Evolutionary conservation across 371 early-diverging fungal genomes (phyloP).

Genomic region (Gilbertella persicaria): DNA sequence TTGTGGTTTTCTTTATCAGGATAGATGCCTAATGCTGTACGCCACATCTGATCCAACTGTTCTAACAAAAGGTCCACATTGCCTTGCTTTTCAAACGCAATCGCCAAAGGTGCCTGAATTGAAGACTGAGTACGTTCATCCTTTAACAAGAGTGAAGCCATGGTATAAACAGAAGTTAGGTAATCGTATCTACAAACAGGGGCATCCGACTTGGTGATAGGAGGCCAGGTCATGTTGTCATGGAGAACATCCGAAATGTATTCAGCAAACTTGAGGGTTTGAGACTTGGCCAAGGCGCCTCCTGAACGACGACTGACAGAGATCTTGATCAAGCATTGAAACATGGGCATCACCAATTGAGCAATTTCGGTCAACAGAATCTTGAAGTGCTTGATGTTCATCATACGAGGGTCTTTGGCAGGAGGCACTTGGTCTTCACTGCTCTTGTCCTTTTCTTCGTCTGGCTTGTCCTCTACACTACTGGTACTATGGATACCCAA

Average conservation of each 20-base stretch:
- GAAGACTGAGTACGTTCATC: conserved; percentile 66
- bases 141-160: conserved; percentile 46
- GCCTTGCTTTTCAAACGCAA: conserved; percentile 66
- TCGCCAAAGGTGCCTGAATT: conserved; percentile 71
- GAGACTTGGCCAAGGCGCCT: conserved; percentile 52
- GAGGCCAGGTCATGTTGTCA: conserved; percentile 54
- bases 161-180: conserved; percentile 51
- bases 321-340: conserved; percentile 73
- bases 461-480: conserved; percentile 22
- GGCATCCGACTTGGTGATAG: conserved; percentile 29
- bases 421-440: conserved; percentile 11
- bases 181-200: conserved; percentile 57
- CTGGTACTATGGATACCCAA: conserved; percentile 42
- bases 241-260: conserved; percentile 52
- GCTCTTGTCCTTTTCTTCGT: background rate
- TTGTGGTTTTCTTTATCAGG: conserved; percentile 21
- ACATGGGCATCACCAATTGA: conserved; percentile 61
- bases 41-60: conserved; percentile 61
- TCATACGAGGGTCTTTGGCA: conserved; percentile 59
- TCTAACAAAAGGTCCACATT: conserved; percentile 64
- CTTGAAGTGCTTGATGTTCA: conserved; percentile 71
- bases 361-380: conserved; percentile 70
- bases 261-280: conserved; percentile 62
- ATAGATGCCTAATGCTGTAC: conserved; percentile 32
- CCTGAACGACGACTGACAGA: conserved; percentile 64